Conservation (phyloP, 1,284 basidiomycete species). For the Entoloma clypeatum region DNA sequence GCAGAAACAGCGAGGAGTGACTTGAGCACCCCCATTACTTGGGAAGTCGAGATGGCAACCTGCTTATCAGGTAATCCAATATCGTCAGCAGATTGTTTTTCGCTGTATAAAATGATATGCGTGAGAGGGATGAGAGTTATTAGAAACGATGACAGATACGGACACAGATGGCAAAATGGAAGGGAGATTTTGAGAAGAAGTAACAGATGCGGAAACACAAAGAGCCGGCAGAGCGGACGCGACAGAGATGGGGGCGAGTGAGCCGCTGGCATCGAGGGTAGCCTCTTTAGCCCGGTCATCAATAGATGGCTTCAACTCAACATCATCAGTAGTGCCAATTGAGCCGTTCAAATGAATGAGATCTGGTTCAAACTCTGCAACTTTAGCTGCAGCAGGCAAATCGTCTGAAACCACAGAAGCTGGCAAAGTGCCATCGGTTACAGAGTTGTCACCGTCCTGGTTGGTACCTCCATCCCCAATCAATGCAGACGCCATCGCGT, state of each 20-base stretch:
- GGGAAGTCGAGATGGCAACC: conserved; percentile 21
- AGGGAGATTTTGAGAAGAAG: conserved; percentile 38
- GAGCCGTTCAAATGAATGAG: too few relatives aligned
- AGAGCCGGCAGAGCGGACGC: conserved; percentile 15
- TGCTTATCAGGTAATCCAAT: conserved; percentile 39
- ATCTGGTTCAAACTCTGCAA: conserved; percentile 21
- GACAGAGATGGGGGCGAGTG: conserved; percentile 16
- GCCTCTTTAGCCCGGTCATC: conserved; percentile 14
- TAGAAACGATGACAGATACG: conserved; percentile 35
- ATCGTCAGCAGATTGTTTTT: conserved; percentile 45
- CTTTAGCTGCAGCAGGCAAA: conserved; percentile 12
- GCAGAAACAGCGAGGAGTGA: conserved; percentile 40
- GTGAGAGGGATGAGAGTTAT: conserved; percentile 32
- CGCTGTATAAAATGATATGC: conserved; percentile 32
- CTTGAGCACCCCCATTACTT: conserved; percentile 20
- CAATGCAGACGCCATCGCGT: conserved; percentile 22
- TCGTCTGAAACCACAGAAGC: conserved; percentile 6
- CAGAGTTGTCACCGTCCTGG: conserved; percentile 8
- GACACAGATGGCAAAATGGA: conserved; percentile 44
- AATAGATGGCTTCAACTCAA: conserved; percentile 21
- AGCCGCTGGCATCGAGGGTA: conserved; percentile 7
- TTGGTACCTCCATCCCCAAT: conserved; percentile 11
- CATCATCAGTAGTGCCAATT: too few relatives aligned
- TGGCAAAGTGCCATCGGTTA: conserved; percentile 6
- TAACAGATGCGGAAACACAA: conserved; percentile 29